Conservation (phyloP, 306 rosid species). For the Vigna hirtella region DNA sequence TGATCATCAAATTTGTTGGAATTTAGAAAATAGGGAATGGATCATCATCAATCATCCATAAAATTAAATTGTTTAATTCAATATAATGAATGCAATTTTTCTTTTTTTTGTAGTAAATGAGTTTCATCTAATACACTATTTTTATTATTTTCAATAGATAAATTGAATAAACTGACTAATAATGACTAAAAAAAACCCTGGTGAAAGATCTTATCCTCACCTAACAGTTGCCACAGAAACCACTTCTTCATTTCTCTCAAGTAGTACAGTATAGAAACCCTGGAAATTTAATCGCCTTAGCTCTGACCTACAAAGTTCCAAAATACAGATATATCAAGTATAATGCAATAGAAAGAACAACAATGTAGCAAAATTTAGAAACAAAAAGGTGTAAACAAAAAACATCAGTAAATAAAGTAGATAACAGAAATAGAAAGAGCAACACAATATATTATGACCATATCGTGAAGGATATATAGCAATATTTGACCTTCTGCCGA, state of each 20-base stretch:
- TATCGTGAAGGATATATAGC: slow-evolving; percentile 29
- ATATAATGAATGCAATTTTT: too few relatives aligned
- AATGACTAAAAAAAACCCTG: neutral
- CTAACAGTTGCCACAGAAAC: slow-evolving; percentile 79
- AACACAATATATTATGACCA: neutral
- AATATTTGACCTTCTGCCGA: slow-evolving; percentile 66
- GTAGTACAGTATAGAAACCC: slow-evolving; percentile 77
- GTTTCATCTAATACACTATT: too few relatives aligned
- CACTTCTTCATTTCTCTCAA: slow-evolving; percentile 77
- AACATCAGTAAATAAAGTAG: neutral
- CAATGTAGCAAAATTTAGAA: slow-evolving; percentile 17
- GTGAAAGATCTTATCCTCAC: slow-evolving; percentile 53
- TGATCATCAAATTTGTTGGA: too few relatives aligned
- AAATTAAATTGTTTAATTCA: too few relatives aligned
- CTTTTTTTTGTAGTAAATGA: too few relatives aligned
- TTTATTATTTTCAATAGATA: too few relatives aligned
- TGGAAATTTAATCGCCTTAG: slow-evolving; percentile 77
- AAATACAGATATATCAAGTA: slow-evolving; percentile 31
- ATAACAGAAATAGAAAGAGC: slow-evolving; percentile 10
- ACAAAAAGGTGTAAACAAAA: neutral
- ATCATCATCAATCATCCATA: too few relatives aligned
- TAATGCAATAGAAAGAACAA: slow-evolving; percentile 9
- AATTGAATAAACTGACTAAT: too few relatives aligned
- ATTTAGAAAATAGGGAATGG: too few relatives aligned
- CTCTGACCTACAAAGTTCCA: slow-evolving; percentile 60